Conservation (phyloP, 2,329 filamentous ascomycete species). For the Orbilia blumenaviensis region DNA sequence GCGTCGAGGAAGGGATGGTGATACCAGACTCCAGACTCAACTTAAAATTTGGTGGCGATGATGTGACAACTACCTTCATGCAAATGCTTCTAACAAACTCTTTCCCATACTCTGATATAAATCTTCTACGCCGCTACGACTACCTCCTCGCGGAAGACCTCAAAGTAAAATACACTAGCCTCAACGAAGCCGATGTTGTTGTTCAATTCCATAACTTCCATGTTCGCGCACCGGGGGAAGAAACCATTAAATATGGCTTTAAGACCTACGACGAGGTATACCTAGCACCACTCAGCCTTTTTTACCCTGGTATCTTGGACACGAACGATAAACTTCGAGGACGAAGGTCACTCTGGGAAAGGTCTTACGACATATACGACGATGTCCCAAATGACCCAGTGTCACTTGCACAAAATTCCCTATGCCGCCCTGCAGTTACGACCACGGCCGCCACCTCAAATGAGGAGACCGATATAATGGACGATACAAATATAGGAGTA, state of each 20-base stretch:
- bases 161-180: constrained; percentile 90
- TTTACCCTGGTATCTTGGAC: constrained; percentile 87
- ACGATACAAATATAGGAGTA: not conserved
- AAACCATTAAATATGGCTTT: constrained; percentile 92
- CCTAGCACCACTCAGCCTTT: constrained; percentile 90
- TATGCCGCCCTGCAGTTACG: constrained; percentile 62
- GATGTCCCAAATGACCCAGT: constrained; percentile 88
- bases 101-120: constrained; percentile 95
- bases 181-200: constrained; percentile 87
- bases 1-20: constrained; percentile 94
- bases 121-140: constrained; percentile 87
- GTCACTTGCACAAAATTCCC: constrained; percentile 80
- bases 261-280: constrained; percentile 97
- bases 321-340: constrained; percentile 80
- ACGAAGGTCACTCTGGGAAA: constrained; percentile 81
- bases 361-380: constrained; percentile 94
- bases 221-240: constrained; percentile 83
- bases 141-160: constrained; percentile 93
- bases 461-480: constrained; percentile 56
- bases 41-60: constrained; percentile 88
- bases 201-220: constrained; percentile 91
- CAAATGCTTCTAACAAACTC: constrained; percentile 98
- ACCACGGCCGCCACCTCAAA: not conserved
- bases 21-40: constrained; percentile 95
- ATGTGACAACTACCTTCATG: constrained; percentile 92